Percentiles rank a stretch among this genome's conserved stretches.
Evolutionary conservation across 2,329 filamentous ascomycete species (phyloP).

Genomic region (Aschersonia sp.): DNA sequence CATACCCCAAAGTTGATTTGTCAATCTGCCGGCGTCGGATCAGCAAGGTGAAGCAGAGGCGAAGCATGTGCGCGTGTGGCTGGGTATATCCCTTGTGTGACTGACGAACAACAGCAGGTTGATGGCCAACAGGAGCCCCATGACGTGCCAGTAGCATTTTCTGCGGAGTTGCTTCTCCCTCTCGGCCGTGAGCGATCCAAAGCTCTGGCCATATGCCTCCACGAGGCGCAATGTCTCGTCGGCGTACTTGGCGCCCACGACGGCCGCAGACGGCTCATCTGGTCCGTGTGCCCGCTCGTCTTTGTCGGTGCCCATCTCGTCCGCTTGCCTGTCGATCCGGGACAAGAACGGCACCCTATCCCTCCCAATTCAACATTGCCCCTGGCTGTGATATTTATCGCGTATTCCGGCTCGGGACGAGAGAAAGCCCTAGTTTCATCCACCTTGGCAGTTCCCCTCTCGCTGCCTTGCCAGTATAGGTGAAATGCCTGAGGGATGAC

Average conservation of each 20-base stretch:
- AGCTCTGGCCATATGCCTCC: conserved; percentile 16
- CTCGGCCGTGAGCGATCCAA: conserved; percentile 16
- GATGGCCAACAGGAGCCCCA: conserved; percentile 16
- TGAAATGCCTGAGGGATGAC: no score
- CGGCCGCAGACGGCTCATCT: neutral
- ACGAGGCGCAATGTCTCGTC: conserved; percentile 21
- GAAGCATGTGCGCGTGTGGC: no score
- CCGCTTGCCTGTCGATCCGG: no score
- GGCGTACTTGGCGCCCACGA: conserved; percentile 13
- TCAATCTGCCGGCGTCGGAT: conserved; percentile 5
- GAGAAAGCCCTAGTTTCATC: no score
- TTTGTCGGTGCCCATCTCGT: no score
- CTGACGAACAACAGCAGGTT: conserved; percentile 22
- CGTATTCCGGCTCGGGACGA: no score
- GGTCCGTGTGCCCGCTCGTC: neutral
- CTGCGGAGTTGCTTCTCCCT: conserved; percentile 14
- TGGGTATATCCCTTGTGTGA: neutral
- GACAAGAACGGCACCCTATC: no score
- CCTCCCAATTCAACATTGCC: no score
- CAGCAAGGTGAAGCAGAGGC: neutral
- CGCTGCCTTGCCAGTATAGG: no score
- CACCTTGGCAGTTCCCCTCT: no score
- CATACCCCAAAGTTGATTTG: conserved; percentile 24
- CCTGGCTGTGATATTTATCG: no score
- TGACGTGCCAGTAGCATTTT: conserved; percentile 19